These are phyloP conservation scores for Stereocaulon alpinum DNA, from an alignment of 495 filamentous ascomycete species.

Conservation along the genomic window DNA sequence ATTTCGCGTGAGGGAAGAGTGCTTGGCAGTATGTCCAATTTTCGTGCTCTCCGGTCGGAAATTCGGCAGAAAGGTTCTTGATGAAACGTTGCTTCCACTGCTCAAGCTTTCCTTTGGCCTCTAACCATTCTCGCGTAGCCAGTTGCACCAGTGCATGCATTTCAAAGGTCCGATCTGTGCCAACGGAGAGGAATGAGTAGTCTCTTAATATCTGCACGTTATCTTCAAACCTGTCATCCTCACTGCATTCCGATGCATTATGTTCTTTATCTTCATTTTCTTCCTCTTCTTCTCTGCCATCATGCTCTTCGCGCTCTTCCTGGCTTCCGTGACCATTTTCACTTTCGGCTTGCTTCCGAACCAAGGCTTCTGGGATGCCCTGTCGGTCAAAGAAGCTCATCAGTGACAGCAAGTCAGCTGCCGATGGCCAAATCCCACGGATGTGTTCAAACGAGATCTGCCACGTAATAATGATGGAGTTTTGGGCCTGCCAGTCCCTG, in stretches of 20 bases:
- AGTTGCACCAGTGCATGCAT: conserved; percentile 44
- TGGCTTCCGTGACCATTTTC: conserved; percentile 5
- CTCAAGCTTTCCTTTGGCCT: conserved; percentile 28
- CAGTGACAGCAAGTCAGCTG: conserved; percentile 25
- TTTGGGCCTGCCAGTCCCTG: conserved; percentile 32
- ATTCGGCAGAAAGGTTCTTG: conserved; percentile 27
- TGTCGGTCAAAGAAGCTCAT: conserved; percentile 31
- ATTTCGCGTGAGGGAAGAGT: conserved; percentile 25
- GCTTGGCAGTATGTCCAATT: conserved; percentile 26
- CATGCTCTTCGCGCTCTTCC: background rate
- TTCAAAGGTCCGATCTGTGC: conserved; percentile 23
- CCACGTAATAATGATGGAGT: conserved; percentile 39
- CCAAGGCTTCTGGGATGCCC: conserved; percentile 22
- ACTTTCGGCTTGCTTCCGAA: conserved; percentile 9
- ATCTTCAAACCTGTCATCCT: conserved; percentile 29
- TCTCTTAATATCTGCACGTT: conserved; percentile 32
- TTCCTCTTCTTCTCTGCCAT: conserved; percentile 6
- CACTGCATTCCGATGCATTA: background rate
- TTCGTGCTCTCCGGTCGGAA: conserved; percentile 30
- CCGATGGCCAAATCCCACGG: conserved; percentile 18
- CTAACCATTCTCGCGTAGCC: conserved; percentile 35
- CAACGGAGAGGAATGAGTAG: conserved; percentile 34
- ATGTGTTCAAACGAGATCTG: conserved; percentile 41
- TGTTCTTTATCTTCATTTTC: conserved; percentile 8
- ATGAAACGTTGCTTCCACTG: conserved; percentile 31